Percentiles rank a stretch among this genome's conserved stretches.
Evolutionary conservation across 495 filamentous ascomycete genomes (phyloP).

Genomic region (Hypoxylon perforatum): DNA sequence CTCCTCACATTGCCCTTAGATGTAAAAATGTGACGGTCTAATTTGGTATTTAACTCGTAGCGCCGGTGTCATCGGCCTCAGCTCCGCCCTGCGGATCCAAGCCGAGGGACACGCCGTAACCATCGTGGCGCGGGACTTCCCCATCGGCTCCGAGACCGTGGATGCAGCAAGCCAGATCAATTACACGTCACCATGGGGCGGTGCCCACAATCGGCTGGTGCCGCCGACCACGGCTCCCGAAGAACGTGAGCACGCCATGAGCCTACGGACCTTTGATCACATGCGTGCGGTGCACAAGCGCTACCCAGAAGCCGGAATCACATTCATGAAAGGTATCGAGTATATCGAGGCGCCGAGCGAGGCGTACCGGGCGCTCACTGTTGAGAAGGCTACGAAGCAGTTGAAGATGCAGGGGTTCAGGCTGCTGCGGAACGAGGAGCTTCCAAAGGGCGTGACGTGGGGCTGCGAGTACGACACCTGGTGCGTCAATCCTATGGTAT

Average conservation of each 20-base stretch:
- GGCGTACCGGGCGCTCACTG: conserved; percentile 46
- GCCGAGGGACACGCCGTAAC: conserved; percentile 58
- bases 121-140: conserved; percentile 68
- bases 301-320: conserved; percentile 64
- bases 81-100: conserved; percentile 63
- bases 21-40: neutral
- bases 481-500: conserved; percentile 71
- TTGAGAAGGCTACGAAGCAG: conserved; percentile 42
- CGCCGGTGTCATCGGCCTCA: conserved; percentile 69
- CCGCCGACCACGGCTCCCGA: conserved; percentile 50
- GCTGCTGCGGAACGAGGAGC: conserved; percentile 48
- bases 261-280: conserved; percentile 61
- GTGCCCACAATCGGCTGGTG: conserved; percentile 69
- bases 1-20: neutral
- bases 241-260: conserved; percentile 60
- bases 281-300: conserved; percentile 55
- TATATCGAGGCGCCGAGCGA: conserved; percentile 65
- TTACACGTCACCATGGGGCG: conserved; percentile 74
- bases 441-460: conserved; percentile 63
- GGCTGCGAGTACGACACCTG: conserved; percentile 68
- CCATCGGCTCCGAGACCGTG: conserved; percentile 57
- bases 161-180: conserved; percentile 60
- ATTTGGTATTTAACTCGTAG: conserved; percentile 51
- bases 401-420: conserved; percentile 61
- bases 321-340: conserved; percentile 65